Evolutionary conservation across 2,329 filamentous ascomycete species (phyloP), one percentile per base, ranked within the genome.

Genomic region (Aspergillus ruber): DNA sequence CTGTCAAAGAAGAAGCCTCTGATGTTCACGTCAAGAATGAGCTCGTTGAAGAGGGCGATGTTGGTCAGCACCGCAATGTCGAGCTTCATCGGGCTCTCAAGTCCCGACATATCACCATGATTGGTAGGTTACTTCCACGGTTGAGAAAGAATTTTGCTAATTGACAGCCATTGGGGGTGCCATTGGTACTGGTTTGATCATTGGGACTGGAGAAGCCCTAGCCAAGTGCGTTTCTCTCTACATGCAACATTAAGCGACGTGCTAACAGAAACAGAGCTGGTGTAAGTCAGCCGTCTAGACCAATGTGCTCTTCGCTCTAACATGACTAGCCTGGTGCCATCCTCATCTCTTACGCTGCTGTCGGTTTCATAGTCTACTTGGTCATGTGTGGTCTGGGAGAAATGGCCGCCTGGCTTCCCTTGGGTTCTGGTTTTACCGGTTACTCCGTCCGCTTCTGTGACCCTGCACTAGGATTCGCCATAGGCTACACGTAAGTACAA

Each of bases 301-400:
- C 18, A 9, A 13, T 4, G 2, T 5, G 6, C 23, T 9, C 17
- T 32, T 38, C 48, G 47, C 56, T 38, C 56, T 50, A 27, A 50
- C 43, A 35, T 23, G 46, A 32, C 20, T 50, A 67, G 56, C 71
- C 71, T 17, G 71, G 60, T 12, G 59, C 70, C 3, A 65, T 74
- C 33, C 58, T 74, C 25, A 73, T 74, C 40, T 69, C 69, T 5
- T 74, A 74, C 55, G 57, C 66, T 4, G 60, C 69, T 46, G 68
- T 73, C 40, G 71, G 71, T 42, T 69, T 72, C 43, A 61, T 93
- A 50, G 88, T 91, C 55, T 93, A 83, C 67, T 72, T 89, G 38
- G 87, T 93, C 56, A 90, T 93, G 86, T 83, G 83, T 49, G 84
- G 81, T 48, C 80, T 93, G 3, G 88, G 87, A 53, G 87, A 91